Conservation (phyloP, 2,329 filamentous ascomycete species). For the Fusarium sacchari region DNA sequence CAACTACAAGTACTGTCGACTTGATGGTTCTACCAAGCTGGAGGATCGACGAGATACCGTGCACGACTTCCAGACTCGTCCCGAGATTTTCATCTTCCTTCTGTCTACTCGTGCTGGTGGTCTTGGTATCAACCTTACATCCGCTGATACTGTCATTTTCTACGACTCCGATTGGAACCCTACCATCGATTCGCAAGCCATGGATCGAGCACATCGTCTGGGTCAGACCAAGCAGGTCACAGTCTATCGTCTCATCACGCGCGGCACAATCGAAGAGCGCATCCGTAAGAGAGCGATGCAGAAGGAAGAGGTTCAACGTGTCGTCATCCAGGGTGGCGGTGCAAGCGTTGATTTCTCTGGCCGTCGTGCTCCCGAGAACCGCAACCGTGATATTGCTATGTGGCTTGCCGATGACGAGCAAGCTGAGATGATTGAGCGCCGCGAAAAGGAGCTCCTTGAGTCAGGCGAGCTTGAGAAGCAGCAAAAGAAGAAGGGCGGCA, state of each 20-base stretch:
- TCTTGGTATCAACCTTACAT: constrained; percentile 96
- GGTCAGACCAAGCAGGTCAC: constrained; percentile 96
- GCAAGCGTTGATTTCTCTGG: constrained; percentile 97
- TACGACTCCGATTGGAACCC: constrained; percentile 99
- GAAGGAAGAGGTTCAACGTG: constrained; percentile 98
- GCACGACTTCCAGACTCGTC: constrained; percentile 92
- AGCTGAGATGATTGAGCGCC: constrained; percentile 90
- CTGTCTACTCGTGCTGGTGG: constrained; percentile 96
- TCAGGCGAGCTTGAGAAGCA: constrained; percentile 74
- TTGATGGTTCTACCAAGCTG: constrained; percentile 96
- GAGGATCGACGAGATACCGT: constrained; percentile 98
- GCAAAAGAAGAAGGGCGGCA: constrained; percentile 69
- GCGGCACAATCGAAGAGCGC: constrained; percentile 95
- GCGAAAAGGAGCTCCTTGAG: constrained; percentile 86
- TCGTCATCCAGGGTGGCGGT: constrained; percentile 93
- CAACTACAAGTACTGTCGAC: constrained; percentile 97
- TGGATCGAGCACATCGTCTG: constrained; percentile 98
- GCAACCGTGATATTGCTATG: constrained; percentile 98
- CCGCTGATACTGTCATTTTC: constrained; percentile 98
- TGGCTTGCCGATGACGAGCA: constrained; percentile 99
- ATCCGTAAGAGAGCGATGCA: constrained; percentile 97
- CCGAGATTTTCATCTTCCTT: constrained; percentile 97
- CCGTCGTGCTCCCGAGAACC: constrained; percentile 84
- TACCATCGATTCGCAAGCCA: constrained; percentile 97
- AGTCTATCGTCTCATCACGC: constrained; percentile 96